Evolutionary conservation across 768 basidiomycete genomes (phyloP).

Genomic region (Leccinum rimulosum): DNA sequence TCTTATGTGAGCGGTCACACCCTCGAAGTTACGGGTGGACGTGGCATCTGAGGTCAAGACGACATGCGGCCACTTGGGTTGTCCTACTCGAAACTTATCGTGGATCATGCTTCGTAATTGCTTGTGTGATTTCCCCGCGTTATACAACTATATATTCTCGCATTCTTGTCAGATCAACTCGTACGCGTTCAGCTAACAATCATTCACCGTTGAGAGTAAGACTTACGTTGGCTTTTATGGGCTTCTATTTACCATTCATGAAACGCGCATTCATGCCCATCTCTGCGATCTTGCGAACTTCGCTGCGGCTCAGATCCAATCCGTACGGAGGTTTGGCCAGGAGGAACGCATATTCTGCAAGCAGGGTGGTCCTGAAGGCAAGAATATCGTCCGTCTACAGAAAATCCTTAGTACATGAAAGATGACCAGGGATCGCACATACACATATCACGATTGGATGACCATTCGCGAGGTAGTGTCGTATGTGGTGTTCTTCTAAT

Average conservation of each 20-base stretch:
- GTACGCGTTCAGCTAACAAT: not conserved
- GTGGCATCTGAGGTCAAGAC: slow-evolving; percentile 51
- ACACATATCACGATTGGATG: slow-evolving; percentile 82
- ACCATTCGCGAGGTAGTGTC: slow-evolving; percentile 55
- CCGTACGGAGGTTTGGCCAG: slow-evolving; percentile 71
- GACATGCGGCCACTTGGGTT: not conserved
- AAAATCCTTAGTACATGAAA: not conserved
- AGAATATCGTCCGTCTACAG: slow-evolving; percentile 78
- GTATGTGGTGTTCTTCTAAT: slow-evolving; percentile 72
- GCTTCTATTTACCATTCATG: not conserved
- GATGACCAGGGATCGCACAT: slow-evolving; percentile 6
- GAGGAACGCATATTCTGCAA: slow-evolving; percentile 78
- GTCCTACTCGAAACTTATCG: not conserved
- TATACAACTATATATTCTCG: not conserved
- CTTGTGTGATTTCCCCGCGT: not conserved
- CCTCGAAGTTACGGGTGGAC: slow-evolving; percentile 80
- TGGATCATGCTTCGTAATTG: not conserved
- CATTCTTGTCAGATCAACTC: not conserved
- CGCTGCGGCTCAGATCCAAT: slow-evolving; percentile 58
- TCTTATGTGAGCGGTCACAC: slow-evolving; percentile 83
- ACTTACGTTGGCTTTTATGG: not conserved
- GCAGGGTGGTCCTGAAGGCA: slow-evolving; percentile 69
- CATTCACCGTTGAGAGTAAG: not conserved
- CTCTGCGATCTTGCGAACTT: slow-evolving; percentile 54
- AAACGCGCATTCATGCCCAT: slow-evolving; percentile 53